These are phyloP conservation scores for Kluyveromyces siamensis DNA, from an alignment of 805 yeast genomes.

Conservation along the genomic window DNA sequence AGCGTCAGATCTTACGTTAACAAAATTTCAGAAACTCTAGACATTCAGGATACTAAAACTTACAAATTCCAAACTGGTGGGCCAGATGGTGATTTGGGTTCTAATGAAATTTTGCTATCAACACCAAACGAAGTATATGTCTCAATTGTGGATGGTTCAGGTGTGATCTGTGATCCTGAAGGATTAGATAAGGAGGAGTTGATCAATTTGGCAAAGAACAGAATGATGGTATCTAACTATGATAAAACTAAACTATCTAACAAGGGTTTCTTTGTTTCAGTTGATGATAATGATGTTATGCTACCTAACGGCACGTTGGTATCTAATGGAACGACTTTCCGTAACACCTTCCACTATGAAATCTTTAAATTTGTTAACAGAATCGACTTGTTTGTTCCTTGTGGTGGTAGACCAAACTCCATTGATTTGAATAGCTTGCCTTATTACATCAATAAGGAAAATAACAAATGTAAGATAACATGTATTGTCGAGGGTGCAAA, in stretches of 20 bases:
- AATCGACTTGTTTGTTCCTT: slow-evolving; percentile 86
- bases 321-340: slow-evolving; percentile 78
- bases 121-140: slow-evolving; percentile 68
- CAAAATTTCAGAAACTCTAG: slow-evolving; percentile 72
- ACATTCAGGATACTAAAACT: slow-evolving; percentile 48
- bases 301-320: slow-evolving; percentile 70
- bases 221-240: slow-evolving; percentile 65
- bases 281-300: slow-evolving; percentile 72
- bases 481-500: slow-evolving; percentile 97
- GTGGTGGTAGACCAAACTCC: slow-evolving; percentile 98
- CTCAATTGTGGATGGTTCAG: slow-evolving; percentile 91
- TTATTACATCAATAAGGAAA: slow-evolving; percentile 58
- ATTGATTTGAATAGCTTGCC: slow-evolving; percentile 78
- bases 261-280: slow-evolving; percentile 72
- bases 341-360: slow-evolving; percentile 82
- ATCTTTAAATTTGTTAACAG: slow-evolving; percentile 53
- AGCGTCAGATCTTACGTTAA: slow-evolving; percentile 89
- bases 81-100: slow-evolving; percentile 96
- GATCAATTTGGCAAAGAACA: slow-evolving; percentile 62
- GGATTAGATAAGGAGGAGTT: slow-evolving; percentile 81
- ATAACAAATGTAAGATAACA: slow-evolving; percentile 71
- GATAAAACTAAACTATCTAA: slow-evolving; percentile 58
- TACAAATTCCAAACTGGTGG: slow-evolving; percentile 95
- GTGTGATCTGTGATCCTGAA: slow-evolving; percentile 85
- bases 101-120: slow-evolving; percentile 86